A percentile compares a stretch with the other conserved stretches of the same genome.
Evolutionary conservation across 225 moss, liverwort and hornwort genomes (phyloP).

Genomic region (Climacium dendroides): DNA sequence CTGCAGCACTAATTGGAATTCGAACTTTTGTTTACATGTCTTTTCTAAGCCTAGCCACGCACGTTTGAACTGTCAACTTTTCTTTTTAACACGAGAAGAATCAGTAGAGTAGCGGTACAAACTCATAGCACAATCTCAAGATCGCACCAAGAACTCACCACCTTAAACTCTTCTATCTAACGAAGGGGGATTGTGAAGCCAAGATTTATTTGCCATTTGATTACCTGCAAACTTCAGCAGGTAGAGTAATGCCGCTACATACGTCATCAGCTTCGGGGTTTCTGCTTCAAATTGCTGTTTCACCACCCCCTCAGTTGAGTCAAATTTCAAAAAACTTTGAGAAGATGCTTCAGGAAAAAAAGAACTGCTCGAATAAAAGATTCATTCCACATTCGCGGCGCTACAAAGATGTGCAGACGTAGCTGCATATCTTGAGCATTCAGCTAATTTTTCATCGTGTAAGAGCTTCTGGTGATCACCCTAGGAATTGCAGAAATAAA

Average conservation of each 20-base stretch:
- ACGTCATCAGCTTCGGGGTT: background rate
- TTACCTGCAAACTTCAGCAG: constrained; percentile 31
- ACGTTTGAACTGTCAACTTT: background rate
- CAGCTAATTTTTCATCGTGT: background rate
- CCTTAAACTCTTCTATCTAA: background rate
- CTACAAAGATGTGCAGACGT: background rate
- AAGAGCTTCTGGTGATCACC: background rate
- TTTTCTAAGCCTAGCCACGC: background rate
- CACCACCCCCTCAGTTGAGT: background rate
- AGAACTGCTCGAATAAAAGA: background rate
- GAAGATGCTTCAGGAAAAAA: background rate
- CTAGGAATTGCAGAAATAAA: background rate
- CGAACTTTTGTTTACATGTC: background rate
- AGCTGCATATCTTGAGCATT: background rate
- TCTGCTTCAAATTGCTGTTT: constrained; percentile 9
- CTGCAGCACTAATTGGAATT: background rate
- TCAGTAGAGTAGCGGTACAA: background rate
- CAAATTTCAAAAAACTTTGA: background rate
- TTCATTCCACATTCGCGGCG: background rate
- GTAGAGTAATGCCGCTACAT: constrained; percentile 18
- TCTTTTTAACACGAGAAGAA: background rate
- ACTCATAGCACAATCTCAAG: background rate
- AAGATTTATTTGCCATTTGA: background rate
- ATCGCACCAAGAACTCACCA: background rate
- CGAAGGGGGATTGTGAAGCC: background rate